Conservation (phyloP, 805 yeast species). For the Candida vaughaniae region DNA sequence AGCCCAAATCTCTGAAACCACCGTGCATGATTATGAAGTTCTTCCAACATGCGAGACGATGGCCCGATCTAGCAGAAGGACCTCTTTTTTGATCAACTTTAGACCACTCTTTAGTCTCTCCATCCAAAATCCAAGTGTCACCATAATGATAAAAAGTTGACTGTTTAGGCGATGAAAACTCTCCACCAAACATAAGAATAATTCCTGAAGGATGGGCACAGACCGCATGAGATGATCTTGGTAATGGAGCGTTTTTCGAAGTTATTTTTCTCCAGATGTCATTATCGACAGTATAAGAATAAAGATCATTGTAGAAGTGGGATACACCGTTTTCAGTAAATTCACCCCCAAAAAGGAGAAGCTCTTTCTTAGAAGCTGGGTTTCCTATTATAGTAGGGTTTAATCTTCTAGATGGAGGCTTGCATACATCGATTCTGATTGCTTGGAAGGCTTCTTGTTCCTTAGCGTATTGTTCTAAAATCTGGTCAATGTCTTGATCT, state of each 20-base stretch:
- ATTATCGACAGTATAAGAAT: slow-evolving; percentile 69
- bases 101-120: slow-evolving; percentile 83
- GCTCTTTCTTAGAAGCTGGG: slow-evolving; percentile 73
- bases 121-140: slow-evolving; percentile 92
- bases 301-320: slow-evolving; percentile 79
- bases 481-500: slow-evolving; percentile 81
- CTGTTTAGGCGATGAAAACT: slow-evolving; percentile 94
- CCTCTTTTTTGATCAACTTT: slow-evolving; percentile 69
- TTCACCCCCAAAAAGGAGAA: slow-evolving; percentile 91
- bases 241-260: slow-evolving; percentile 87
- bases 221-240: slow-evolving; percentile 92
- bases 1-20: slow-evolving; percentile 89
- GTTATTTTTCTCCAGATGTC: slow-evolving; percentile 76
- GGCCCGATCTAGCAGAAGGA: slow-evolving; percentile 91
- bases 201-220: slow-evolving; percentile 90
- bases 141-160: slow-evolving; percentile 94
- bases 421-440: slow-evolving; percentile 56
- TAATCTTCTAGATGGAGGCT: slow-evolving; percentile 65
- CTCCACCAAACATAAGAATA: slow-evolving; percentile 89
- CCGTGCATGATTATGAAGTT: slow-evolving; percentile 84
- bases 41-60: slow-evolving; percentile 88
- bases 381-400: slow-evolving; percentile 74
- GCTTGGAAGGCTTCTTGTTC: slow-evolving; percentile 81
- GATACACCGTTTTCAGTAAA: slow-evolving; percentile 50
- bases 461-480: slow-evolving; percentile 70